These are phyloP conservation scores for Tetrapisispora taiwanensis DNA, from an alignment of 805 yeast species.

Conservation along the genomic window DNA sequence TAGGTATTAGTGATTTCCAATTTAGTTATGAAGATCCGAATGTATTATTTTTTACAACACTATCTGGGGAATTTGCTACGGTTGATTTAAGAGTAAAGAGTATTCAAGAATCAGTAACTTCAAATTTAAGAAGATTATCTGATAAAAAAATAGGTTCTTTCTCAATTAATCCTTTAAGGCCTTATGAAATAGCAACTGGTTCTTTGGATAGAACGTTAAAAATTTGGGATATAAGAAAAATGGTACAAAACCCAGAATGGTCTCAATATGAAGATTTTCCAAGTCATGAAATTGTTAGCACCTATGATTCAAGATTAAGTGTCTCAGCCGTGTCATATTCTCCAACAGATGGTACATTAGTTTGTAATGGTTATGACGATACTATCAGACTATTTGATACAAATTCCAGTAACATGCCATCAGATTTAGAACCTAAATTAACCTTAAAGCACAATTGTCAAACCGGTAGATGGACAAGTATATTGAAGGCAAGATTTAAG, in stretches of 20 bases:
- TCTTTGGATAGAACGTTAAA: slow-evolving; percentile 79
- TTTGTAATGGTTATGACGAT: slow-evolving; percentile 91
- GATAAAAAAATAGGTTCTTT: slow-evolving; percentile 93
- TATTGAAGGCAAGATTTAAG: slow-evolving; percentile 85
- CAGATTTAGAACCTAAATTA: slow-evolving; percentile 46
- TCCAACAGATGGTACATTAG: slow-evolving; percentile 51
- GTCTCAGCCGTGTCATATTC: slow-evolving; percentile 78
- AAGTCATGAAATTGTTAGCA: slow-evolving; percentile 35
- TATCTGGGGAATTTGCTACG: slow-evolving; percentile 69
- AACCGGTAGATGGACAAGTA: slow-evolving; percentile 95
- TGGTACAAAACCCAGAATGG: slow-evolving; percentile 39
- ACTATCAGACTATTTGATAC: slow-evolving; percentile 64
- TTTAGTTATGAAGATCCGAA: slow-evolving; percentile 42
- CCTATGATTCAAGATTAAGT: slow-evolving; percentile 65
- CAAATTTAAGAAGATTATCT: slow-evolving; percentile 49
- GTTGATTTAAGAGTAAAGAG: slow-evolving; percentile 52
- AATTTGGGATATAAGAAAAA: slow-evolving; percentile 74
- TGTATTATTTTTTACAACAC: slow-evolving; percentile 60
- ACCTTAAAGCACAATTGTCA: slow-evolving; percentile 84
- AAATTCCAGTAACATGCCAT: slow-evolving; percentile 18
- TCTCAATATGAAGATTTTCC: slow-evolving; percentile 42
- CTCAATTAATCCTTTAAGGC: slow-evolving; percentile 57
- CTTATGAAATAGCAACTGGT: slow-evolving; percentile 69
- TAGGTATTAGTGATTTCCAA: slow-evolving; percentile 70
- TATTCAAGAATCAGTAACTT: slow-evolving; percentile 10